Conservation (phyloP, 768 basidiomycete species). For the Boletus rubescentipes region DNA sequence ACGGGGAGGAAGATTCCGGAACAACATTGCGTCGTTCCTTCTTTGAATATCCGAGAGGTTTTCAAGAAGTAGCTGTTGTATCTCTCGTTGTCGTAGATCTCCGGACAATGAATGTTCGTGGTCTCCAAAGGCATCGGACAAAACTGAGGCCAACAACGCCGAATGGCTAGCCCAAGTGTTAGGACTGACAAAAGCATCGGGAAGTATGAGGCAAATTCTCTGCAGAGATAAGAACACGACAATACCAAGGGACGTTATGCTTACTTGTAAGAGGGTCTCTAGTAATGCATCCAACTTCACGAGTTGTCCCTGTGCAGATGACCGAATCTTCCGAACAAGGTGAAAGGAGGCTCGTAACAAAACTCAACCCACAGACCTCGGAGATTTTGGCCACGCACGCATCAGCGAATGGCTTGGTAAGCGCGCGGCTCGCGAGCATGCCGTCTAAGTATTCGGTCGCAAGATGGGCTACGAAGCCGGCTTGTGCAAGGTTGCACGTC, state of each 20-base stretch:
- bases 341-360: background rate
- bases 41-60: constrained; percentile 68
- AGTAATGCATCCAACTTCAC: constrained; percentile 52
- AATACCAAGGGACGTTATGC: constrained; percentile 7
- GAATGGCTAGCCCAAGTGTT: constrained; percentile 61
- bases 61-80: constrained; percentile 51
- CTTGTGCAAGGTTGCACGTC: constrained; percentile 80
- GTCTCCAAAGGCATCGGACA: constrained; percentile 43
- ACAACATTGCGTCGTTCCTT: constrained; percentile 81
- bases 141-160: constrained; percentile 33
- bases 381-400: constrained; percentile 63
- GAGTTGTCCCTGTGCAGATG: constrained; percentile 57
- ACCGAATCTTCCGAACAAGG: constrained; percentile 46
- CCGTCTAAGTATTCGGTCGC: constrained; percentile 78
- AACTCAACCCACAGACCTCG: constrained; percentile 47
- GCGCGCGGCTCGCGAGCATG: constrained; percentile 62
- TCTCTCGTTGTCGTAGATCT: constrained; percentile 38
- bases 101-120: constrained; percentile 3
- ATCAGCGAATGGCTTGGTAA: constrained; percentile 70
- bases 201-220: constrained; percentile 68
- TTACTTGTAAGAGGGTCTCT: constrained; percentile 60
- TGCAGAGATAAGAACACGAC: constrained; percentile 27
- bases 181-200: constrained; percentile 76
- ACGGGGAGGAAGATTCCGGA: constrained; percentile 62
- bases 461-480: constrained; percentile 71